phyloP scores from a whole-genome alignment of 2,329 filamentous ascomycete species.

The Torrubiellomyces zombiae region DNA sequence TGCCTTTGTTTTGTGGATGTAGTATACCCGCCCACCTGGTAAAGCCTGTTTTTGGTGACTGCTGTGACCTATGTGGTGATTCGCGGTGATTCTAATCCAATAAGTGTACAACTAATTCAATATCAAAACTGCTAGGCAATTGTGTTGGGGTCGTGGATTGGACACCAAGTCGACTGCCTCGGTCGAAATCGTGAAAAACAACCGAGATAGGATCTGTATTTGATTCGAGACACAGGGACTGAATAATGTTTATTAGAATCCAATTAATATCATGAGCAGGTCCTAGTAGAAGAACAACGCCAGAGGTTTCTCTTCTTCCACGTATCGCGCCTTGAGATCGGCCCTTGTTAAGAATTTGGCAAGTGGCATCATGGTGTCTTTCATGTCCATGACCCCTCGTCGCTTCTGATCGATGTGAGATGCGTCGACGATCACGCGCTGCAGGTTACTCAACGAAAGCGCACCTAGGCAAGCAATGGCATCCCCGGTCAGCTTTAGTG shows the following conservation, averaged over 20 bases:
- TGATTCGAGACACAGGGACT: neutral
- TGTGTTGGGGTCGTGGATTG: no score
- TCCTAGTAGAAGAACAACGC: conserved; percentile 49
- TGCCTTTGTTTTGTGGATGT: no score
- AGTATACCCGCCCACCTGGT: no score
- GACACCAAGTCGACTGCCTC: no score
- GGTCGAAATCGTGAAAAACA: no score
- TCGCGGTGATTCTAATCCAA: no score
- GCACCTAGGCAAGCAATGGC: conserved; percentile 30
- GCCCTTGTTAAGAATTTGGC: conserved; percentile 54
- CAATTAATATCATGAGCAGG: no score
- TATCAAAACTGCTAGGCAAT: no score
- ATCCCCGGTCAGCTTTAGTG: neutral
- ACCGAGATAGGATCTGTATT: neutral
- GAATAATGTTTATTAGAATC: neutral
- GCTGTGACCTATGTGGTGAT: no score
- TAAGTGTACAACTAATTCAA: no score
- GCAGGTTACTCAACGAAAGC: conserved; percentile 52
- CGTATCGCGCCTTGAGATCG: conserved; percentile 57
- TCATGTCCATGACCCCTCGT: conserved; percentile 86
- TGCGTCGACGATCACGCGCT: conserved; percentile 74
- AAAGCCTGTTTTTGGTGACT: no score
- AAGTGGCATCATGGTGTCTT: conserved; percentile 72
- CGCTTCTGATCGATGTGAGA: conserved; percentile 94
- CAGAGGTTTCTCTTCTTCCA: conserved; percentile 37